Evolutionary conservation across 2,329 filamentous ascomycete species (phyloP).

Genomic region (Colletotrichum sp.): DNA sequence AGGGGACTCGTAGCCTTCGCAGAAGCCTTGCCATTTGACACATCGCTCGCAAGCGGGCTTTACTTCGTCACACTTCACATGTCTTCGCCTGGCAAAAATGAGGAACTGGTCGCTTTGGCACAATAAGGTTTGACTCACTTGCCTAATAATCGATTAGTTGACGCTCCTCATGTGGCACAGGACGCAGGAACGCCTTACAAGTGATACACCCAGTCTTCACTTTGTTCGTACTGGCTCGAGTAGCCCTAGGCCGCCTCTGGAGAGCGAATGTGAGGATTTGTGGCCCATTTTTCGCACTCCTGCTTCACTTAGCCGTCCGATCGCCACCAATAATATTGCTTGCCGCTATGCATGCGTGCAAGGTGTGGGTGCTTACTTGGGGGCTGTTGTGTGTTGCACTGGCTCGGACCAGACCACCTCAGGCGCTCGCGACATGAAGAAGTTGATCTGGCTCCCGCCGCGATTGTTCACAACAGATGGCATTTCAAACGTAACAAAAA

Average conservation of each 20-base stretch:
- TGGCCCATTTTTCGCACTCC: neutral
- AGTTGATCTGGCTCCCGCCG: slow-evolving; percentile 11
- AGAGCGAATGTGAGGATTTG: slow-evolving; percentile 31
- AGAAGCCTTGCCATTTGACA: slow-evolving; percentile 39
- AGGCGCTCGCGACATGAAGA: neutral
- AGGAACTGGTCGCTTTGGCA: neutral
- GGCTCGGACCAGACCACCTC: neutral
- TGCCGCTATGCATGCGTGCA: neutral
- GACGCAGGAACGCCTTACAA: slow-evolving; percentile 29
- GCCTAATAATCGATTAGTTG: slow-evolving; percentile 22
- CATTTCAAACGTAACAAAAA: neutral
- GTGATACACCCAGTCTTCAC: slow-evolving; percentile 35
- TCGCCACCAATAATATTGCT: neutral
- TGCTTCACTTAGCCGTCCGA: neutral
- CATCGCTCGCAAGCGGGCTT: slow-evolving; percentile 39
- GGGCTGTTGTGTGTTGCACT: neutral
- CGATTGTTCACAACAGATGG: neutral
- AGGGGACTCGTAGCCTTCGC: slow-evolving; percentile 32
- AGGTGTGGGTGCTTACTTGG: neutral
- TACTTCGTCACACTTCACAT: slow-evolving; percentile 40
- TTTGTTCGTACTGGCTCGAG: slow-evolving; percentile 34
- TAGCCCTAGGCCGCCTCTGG: slow-evolving; percentile 31
- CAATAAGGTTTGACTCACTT: slow-evolving; percentile 26
- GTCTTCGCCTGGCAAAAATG: slow-evolving; percentile 29
- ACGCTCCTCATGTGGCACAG: neutral